These are phyloP conservation scores for Calonectria honghensis DNA, from an alignment of 2,329 filamentous ascomycete genomes.

Conservation along the genomic window DNA sequence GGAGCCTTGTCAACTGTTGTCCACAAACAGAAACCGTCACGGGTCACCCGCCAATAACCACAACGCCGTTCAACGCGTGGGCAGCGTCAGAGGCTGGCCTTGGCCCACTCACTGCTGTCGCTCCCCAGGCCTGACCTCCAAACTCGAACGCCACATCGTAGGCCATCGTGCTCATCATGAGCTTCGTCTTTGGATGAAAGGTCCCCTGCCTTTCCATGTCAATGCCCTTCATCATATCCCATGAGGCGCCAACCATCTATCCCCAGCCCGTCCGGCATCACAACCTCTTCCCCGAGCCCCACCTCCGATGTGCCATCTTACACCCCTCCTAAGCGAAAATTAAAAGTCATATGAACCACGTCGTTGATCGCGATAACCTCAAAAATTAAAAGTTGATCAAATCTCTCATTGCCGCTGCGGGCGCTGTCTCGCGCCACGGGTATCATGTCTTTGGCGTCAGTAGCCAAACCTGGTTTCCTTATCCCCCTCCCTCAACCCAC, in stretches of 20 bases:
- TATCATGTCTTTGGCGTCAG: conserved; percentile 50
- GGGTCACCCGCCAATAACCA: conserved; percentile 41
- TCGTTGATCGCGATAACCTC: conserved; percentile 24
- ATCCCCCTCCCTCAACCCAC: not conserved
- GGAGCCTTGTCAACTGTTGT: conserved; percentile 18
- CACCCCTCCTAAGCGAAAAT: conserved; percentile 26
- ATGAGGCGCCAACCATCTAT: not conserved
- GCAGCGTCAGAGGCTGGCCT: conserved; percentile 30
- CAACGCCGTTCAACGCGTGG: conserved; percentile 41
- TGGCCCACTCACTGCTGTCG: conserved; percentile 29
- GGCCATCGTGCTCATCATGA: conserved; percentile 30
- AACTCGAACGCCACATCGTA: not conserved
- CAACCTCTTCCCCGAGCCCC: not conserved
- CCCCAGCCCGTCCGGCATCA: not conserved
- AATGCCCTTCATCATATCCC: not conserved
- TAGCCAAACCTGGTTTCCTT: conserved; percentile 25
- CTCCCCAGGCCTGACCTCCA: not conserved
- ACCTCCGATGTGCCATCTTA: conserved; percentile 21
- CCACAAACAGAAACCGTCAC: not conserved
- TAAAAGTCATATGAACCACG: conserved; percentile 33
- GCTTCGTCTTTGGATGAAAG: conserved; percentile 32
- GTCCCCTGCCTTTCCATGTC: not conserved
- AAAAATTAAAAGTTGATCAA: conserved; percentile 19
- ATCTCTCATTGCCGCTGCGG: conserved; percentile 40
- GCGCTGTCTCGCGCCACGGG: conserved; percentile 45